Base-by-base conservation (phyloP, 1,284 basidiomycete genomes). In the Ceratobasidium sp. region DNA sequence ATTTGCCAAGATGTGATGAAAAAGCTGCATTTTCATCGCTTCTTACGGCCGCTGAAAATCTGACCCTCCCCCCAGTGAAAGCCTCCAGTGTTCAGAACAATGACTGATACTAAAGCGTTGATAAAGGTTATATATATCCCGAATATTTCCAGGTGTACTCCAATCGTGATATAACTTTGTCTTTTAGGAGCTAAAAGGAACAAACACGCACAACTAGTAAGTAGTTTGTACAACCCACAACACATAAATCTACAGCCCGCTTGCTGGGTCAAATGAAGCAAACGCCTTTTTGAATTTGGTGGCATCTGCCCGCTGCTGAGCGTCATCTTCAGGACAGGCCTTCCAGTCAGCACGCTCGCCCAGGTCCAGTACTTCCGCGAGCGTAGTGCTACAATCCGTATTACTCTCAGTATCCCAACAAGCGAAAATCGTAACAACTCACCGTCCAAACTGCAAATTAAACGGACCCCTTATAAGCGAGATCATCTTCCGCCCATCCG, bases 391-490 rank as follows among this genome's bases (percentile, higher is more conserved):
- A 81, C 22, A 19, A 40, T 15, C 19, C 13, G 4, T 29, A 74
- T 44, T 73, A 65, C 43, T 59, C 32, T 78, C 75, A 69, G 59
- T 13, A 57, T 71, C 37, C 40, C 40, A 79, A 70, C 34, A 76
- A 76, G n/a, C 54, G 68, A 52, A 46, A 37, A 78, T 43, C 40
- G 77, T 78, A n/a, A 13, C 57, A 51, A 83, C 91, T 81, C 81
- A 96, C 95, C 96, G 90, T 76, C 95, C 96, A 84, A 98, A 98
- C 83, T 98, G 95, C 69, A 98, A 86, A 79, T 92, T 92, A 81
- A 98, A 98, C 65, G 92, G 91, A 52, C 89, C 86, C 81, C 91
- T 90, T 81, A 98, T 90, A 78, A 95, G 83, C 85, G 97, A 95
- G 37, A 98, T 90, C 85, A 98, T 86, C 83, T 89, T 92, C 78